phyloP scores from a whole-genome alignment of 139 green algal species.

The Coelastrella sp. region DNA sequence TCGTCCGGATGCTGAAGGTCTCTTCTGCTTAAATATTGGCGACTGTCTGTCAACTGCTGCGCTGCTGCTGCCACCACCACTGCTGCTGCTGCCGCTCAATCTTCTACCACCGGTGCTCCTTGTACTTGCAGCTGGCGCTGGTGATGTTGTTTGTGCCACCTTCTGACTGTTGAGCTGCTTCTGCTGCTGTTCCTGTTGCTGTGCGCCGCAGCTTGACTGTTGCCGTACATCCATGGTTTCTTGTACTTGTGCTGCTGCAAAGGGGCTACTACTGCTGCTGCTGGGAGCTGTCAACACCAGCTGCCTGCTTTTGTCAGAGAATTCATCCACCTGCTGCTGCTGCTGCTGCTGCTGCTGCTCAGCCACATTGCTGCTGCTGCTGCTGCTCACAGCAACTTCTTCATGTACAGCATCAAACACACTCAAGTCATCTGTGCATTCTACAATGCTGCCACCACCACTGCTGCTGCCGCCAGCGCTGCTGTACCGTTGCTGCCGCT shows the following conservation, averaged over 20 bases:
- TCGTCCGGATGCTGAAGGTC: neutral
- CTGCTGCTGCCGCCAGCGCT: neutral
- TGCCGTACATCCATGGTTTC: neutral
- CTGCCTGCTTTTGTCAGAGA: too few species aligned
- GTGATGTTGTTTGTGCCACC: too few species aligned
- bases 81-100: neutral
- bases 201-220: neutral
- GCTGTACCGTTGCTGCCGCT: neutral
- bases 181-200: neutral
- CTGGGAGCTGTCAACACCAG: neutral
- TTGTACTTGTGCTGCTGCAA: neutral
- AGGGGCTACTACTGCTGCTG: neutral
- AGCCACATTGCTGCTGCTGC: conserved; percentile 20
- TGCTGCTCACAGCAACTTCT: too few species aligned
- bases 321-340: neutral
- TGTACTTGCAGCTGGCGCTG: too few species aligned
- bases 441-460: neutral
- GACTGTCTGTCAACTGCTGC: conserved; percentile 5
- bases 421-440: neutral
- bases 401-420: too few species aligned
- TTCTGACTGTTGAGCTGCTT: neutral
- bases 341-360: conserved; percentile 11
- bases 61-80: neutral
- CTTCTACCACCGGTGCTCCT: neutral
- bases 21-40: conserved; percentile 27